Base-by-base conservation (phyloP, 1,139 yeast genomes). In the Yamadazyma atlantica region DNA sequence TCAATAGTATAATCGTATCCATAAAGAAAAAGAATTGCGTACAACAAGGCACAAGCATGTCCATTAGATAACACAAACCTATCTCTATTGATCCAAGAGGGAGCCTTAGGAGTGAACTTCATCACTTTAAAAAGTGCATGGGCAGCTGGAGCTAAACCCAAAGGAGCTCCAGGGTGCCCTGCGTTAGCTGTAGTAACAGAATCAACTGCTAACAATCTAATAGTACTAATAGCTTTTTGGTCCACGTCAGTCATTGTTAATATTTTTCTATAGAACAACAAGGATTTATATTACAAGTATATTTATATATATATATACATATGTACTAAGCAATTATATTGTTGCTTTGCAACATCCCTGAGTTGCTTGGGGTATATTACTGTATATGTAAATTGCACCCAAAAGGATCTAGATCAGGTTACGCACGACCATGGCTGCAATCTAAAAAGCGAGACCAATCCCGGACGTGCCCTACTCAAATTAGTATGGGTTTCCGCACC, bases 101-200 rank as follows among this genome's bases (percentile, higher is more conserved):
- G 90, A 74, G 86, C 84, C 70, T 82, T 78, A 54, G 97, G 95
- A 80, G 87, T 88, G 72, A 88, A 81, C 57, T 72, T 82, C 86
- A 90, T 77, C 60, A 82, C 78, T 63, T 81, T 75, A 82, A 84
- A 92, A 44, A 90, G 78, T 37, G 95, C 74, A 50, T 70, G 75
- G 45, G 76, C 76, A 34, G 75, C 75, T 27, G 77, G 96, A 21
- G 99, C 97, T 65, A 92, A 73, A 49, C 97, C 98, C 80, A 92
- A 81, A 56, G 98, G 98, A 40, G 99, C 97, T 78, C 98, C 98
- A 40, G 99, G 99, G 73, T 92, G 99, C 54, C 99, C 99, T 45
- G 96, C 85, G 70, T 92, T 86, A 57, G 97, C 95, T 64, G 82
- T 79, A 44, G 83, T 76, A 46, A 87, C 95, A 50, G 86, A 83